Conservation (phyloP, 2,329 filamentous ascomycete species). For the Aureobasidium subglaciale region DNA sequence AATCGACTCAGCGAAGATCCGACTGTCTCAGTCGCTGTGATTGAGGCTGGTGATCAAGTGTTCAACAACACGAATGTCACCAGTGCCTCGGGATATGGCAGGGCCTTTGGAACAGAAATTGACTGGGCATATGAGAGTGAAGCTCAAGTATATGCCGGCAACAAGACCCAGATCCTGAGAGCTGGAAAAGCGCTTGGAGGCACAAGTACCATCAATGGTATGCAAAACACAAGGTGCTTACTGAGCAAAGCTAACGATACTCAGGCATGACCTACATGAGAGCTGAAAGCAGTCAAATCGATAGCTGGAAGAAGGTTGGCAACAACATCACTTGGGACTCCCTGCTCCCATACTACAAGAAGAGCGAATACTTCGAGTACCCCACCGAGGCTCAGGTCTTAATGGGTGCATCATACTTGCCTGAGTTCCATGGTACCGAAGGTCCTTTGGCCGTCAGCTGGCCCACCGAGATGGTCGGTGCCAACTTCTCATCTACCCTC, state of each 20-base stretch:
- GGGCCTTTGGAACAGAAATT: constrained; percentile 15
- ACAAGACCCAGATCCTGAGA: constrained; percentile 11
- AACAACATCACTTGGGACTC: constrained; percentile 4
- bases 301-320: constrained; percentile 9
- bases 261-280: constrained; percentile 11
- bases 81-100: not conserved
- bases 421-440: not conserved
- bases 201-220: constrained; percentile 3
- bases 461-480: constrained; percentile 6
- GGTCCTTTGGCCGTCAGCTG: constrained; percentile 15
- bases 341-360: constrained; percentile 20
- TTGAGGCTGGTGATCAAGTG: constrained; percentile 5
- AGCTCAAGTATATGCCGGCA: constrained; percentile 14
- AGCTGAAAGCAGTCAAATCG: constrained; percentile 5
- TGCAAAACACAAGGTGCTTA: too few species aligned
- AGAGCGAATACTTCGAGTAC: constrained; percentile 13
- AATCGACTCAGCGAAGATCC: constrained; percentile 25
- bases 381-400: not conserved
- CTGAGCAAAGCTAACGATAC: not conserved
- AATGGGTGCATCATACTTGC: not conserved
- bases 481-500: constrained; percentile 22
- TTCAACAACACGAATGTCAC: constrained; percentile 1
- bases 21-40: not conserved
- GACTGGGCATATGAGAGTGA: constrained; percentile 9
- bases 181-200: constrained; percentile 10